Base-by-base conservation (phyloP, 345 rosid species). In the Chamaenerion angustifolium region DNA sequence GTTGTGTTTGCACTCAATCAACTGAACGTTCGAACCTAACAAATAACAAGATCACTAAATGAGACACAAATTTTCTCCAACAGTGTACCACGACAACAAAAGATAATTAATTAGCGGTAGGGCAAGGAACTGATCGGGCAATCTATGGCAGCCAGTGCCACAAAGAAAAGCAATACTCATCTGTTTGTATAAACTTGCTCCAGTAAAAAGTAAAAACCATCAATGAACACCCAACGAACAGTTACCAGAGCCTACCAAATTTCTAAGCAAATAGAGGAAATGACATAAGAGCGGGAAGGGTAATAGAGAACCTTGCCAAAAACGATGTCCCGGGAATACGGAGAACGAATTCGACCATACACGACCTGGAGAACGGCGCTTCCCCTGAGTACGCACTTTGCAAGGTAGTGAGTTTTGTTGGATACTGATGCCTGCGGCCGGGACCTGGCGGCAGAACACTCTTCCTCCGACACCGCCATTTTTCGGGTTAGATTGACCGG, bases 381-480 rank as follows among this genome's bases (percentile, higher is more conserved):
- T 7, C 95, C 95, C 35, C 71, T 64, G 58, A 92, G 87, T 47
- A 92, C 88, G 58, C 89, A 84, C 76, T 87, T 92, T 47, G 98
- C 95, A 21, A 92, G 78, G 68, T 80, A 87, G 65, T 81, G 83
- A 27, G 72, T 69, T 44, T 40, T 49, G 43, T 61, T n/a, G 27
- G 85, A 49, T 6, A 79, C 49, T n/a, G 94, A 73, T 13, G 94
- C 57, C 1, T 80, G 60, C 12, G 95, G 70, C 64, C 79, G 72
- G 52, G 84, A 68, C 62, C 88, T 85, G 11, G 79, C 76, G 49
- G 75, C 71, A 17, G 94, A 81, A 55, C 85, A 82, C 72, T 84
- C 96, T 62, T 92, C 98, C 82, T 84, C 95, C 21, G 96, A 69
- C 54, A 89, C 93, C 60, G 95, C 98, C 96, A 92, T 84, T 49